Conservation (phyloP, 495 filamentous ascomycete species). For the Paragyromitra xinjiangensis region DNA sequence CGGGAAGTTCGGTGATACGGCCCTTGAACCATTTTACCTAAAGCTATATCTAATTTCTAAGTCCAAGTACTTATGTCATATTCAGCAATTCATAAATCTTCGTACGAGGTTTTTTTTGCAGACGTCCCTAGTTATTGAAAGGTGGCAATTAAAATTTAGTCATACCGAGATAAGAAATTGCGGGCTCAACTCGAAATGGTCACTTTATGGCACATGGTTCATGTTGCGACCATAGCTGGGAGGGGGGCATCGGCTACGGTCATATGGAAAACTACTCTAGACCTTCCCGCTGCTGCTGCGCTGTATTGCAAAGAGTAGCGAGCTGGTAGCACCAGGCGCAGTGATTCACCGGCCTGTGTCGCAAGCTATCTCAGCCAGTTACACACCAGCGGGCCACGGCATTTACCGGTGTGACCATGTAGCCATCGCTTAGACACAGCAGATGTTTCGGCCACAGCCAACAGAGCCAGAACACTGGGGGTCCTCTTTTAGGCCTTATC, state of each 20-base stretch:
- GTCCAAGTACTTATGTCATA: not conserved
- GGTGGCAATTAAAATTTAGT: slow-evolving; percentile 12
- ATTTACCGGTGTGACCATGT: slow-evolving; percentile 4
- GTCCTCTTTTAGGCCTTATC: not conserved
- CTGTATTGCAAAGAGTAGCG: not conserved
- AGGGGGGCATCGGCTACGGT: not conserved
- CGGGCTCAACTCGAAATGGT: not conserved
- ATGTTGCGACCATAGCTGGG: not conserved
- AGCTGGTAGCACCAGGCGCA: not conserved
- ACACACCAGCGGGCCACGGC: not conserved
- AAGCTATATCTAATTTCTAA: not conserved
- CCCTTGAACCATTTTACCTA: not conserved
- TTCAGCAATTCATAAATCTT: not conserved
- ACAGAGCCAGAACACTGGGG: not conserved
- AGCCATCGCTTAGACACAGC: not conserved
- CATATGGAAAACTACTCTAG: not conserved
- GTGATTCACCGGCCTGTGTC: not conserved
- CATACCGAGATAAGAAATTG: slow-evolving; percentile 2
- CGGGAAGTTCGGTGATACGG: not conserved
- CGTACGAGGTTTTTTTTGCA: not conserved
- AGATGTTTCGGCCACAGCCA: slow-evolving; percentile 7
- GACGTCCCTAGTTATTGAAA: not conserved
- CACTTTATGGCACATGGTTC: not conserved
- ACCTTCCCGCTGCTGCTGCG: not conserved
- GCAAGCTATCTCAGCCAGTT: slow-evolving; percentile 7